Evolutionary conservation across 345 rosid species (phyloP).

Genomic region (Brassica napus): DNA sequence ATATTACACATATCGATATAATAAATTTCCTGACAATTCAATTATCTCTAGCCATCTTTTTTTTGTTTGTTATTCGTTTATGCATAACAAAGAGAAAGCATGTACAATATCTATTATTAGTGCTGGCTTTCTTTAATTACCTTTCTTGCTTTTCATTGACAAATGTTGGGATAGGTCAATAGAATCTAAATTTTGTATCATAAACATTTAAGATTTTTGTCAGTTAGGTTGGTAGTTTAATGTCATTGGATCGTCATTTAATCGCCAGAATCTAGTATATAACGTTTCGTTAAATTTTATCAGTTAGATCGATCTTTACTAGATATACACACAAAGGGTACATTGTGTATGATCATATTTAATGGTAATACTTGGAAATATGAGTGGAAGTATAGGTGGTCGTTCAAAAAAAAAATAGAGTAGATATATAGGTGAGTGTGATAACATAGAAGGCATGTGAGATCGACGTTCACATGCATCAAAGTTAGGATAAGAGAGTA

Average conservation of each 20-base stretch:
- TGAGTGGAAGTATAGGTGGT: background rate
- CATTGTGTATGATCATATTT: conserved; percentile 28
- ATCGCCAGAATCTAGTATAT: conserved; percentile 3
- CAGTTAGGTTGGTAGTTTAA: conserved; percentile 23
- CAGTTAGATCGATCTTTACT: conserved; percentile 12
- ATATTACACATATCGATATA: no score
- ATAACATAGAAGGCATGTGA: conserved; percentile 38
- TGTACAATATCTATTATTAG: conserved; percentile 21
- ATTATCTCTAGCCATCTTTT: background rate
- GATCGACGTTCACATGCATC: conserved; percentile 36
- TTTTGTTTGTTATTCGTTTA: conserved; percentile 15
- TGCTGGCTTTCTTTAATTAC: conserved; percentile 19
- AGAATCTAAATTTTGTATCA: conserved; percentile 8
- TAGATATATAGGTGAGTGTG: conserved; percentile 26
- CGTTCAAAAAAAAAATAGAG: background rate
- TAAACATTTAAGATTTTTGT: conserved; percentile 25
- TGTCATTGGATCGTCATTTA: conserved; percentile 11
- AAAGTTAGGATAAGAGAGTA: conserved; percentile 34
- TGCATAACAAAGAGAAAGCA: conserved; percentile 22
- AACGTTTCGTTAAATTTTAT: conserved; percentile 7
- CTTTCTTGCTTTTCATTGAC: conserved; percentile 21
- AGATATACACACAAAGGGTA: conserved; percentile 28
- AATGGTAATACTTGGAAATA: conserved; percentile 4
- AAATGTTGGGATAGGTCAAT: conserved; percentile 21
- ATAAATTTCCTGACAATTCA: conserved; percentile 2